Percentiles rank a stretch among this genome's conserved stretches.
Evolutionary conservation across 2,329 filamentous ascomycete species (phyloP).

Genomic region (Herpotrichia juniperi): DNA sequence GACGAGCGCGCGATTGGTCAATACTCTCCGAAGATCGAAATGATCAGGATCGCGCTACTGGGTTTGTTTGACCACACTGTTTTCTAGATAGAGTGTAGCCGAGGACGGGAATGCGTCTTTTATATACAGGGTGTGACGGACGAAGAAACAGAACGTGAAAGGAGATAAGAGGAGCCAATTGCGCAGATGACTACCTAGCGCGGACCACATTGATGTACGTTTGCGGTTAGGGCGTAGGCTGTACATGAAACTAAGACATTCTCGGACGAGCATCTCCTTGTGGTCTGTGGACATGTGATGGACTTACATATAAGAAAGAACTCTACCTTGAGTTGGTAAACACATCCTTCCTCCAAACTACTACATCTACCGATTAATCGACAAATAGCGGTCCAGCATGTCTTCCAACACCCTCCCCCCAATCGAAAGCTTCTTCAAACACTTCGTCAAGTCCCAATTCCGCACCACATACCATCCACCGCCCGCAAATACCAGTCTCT

Average conservation of each 20-base stretch:
- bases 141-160: conserved; percentile 1
- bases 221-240: too few species aligned
- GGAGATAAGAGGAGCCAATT: not conserved
- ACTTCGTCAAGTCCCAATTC: conserved; percentile 9
- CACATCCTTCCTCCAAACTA: too few species aligned
- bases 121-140: too few species aligned
- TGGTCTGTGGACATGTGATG: too few species aligned
- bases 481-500: conserved; percentile 7
- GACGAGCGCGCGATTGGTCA: not conserved
- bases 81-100: conserved; percentile 2
- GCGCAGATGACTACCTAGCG: not conserved
- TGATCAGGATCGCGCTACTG: not conserved
- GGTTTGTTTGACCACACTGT: conserved; percentile 8
- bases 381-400: not conserved
- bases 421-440: not conserved
- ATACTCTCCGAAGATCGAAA: not conserved
- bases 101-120: too few species aligned
- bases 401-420: not conserved
- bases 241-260: not conserved
- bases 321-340: too few species aligned
- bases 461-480: conserved; percentile 7
- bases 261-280: too few species aligned
- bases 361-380: not conserved
- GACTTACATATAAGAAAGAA: not conserved
- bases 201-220: not conserved